These are phyloP conservation scores for Alternaria tenuissima DNA, from an alignment of 2,329 filamentous ascomycete genomes.

Conservation along the genomic window DNA sequence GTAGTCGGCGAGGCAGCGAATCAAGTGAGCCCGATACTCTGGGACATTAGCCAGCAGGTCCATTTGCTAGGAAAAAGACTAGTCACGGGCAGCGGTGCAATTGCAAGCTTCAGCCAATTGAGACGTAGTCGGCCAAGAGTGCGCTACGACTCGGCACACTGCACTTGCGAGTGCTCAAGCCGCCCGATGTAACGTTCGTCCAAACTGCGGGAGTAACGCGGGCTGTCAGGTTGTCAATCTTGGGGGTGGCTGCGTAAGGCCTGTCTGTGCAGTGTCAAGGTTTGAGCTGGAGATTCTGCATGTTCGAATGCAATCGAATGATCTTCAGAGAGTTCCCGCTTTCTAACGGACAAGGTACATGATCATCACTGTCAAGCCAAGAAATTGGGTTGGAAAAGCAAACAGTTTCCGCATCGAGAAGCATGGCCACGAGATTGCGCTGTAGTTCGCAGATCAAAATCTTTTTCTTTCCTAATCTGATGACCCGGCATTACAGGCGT, in stretches of 20 bases:
- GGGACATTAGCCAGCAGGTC: constrained; percentile 20
- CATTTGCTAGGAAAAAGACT: constrained; percentile 17
- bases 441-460: constrained; percentile 17
- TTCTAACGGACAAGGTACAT: constrained; percentile 9
- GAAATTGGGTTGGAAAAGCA: constrained; percentile 4
- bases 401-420: constrained; percentile 6
- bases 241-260: constrained; percentile 14
- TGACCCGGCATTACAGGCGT: not conserved
- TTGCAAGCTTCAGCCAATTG: constrained; percentile 25
- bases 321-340: constrained; percentile 12
- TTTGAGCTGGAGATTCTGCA: constrained; percentile 9
- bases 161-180: constrained; percentile 14
- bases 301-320: constrained; percentile 11
- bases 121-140: not conserved
- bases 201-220: constrained; percentile 21
- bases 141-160: constrained; percentile 9
- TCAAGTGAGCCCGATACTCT: constrained; percentile 21
- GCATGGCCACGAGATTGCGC: constrained; percentile 7
- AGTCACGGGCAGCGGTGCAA: constrained; percentile 22
- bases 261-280: constrained; percentile 6
- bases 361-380: constrained; percentile 12
- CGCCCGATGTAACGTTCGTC: constrained; percentile 20
- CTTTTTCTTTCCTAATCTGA: constrained; percentile 10
- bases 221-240: constrained; percentile 15
- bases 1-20: constrained; percentile 29